phyloP scores from a whole-genome alignment of 805 yeast genomes.

The Spathaspora sp. region DNA sequence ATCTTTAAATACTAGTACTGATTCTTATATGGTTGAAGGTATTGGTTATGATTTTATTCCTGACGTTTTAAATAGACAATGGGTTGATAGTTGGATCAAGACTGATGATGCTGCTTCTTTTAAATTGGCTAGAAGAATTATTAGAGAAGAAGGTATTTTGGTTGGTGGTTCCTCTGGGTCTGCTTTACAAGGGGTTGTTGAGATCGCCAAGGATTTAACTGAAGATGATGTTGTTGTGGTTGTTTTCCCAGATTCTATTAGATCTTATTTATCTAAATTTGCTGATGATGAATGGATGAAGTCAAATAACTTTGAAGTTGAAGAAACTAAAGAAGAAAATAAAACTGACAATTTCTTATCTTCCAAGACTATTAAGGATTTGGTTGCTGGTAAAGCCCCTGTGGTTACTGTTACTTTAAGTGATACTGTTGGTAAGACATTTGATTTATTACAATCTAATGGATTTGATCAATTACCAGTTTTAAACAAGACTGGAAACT shows the following conservation, averaged over 20 bases:
- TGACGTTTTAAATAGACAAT: conserved; percentile 64
- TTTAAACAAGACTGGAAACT: conserved; percentile 52
- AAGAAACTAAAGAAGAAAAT: conserved; percentile 38
- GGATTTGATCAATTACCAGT: conserved; percentile 88
- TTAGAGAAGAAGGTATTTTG: conserved; percentile 78
- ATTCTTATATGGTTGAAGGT: conserved; percentile 78
- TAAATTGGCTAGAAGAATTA: conserved; percentile 75
- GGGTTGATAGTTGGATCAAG: conserved; percentile 78
- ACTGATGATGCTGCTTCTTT: conserved; percentile 82
- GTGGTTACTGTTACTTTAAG: conserved; percentile 67
- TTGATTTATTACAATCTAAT: conserved; percentile 65
- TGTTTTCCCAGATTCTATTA: conserved; percentile 80
- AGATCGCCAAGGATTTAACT: conserved; percentile 63
- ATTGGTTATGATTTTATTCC: conserved; percentile 89
- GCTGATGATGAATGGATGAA: conserved; percentile 91
- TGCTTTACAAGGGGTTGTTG: conserved; percentile 75
- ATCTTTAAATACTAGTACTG: conserved; percentile 55
- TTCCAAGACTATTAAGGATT: conserved; percentile 54
- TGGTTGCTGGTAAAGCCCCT: conserved; percentile 64
- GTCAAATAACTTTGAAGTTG: conserved; percentile 66
- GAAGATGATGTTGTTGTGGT: conserved; percentile 76
- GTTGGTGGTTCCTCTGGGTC: conserved; percentile 91
- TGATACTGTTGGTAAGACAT: conserved; percentile 61
- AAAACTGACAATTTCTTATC: conserved; percentile 41
- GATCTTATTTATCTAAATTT: conserved; percentile 83